Evolutionary conservation across 306 rosid genomes (phyloP).

Genomic region (Vigna angularis): DNA sequence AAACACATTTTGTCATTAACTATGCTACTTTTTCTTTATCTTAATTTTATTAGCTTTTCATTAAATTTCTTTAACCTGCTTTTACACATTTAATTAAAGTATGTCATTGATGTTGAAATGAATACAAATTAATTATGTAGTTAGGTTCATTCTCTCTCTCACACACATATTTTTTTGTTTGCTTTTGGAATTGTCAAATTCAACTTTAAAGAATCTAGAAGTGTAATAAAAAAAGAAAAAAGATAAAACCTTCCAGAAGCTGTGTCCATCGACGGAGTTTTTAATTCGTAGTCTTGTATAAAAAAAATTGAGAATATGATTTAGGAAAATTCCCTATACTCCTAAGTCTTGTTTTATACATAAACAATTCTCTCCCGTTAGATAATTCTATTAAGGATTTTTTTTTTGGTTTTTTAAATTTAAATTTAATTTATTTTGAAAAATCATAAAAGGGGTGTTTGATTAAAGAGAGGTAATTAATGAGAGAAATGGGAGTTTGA

Average conservation of each 20-base stretch:
- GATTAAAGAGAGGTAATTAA: not conserved
- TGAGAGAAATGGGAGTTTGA: not conserved
- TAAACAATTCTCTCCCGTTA: not conserved
- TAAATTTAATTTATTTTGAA: not conserved
- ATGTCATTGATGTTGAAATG: slow-evolving; percentile 12
- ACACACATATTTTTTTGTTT: not conserved
- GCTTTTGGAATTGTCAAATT: not conserved
- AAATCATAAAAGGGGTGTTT: not conserved
- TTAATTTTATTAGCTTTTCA: not conserved
- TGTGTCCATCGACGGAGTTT: slow-evolving; percentile 15
- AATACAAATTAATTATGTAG: not conserved
- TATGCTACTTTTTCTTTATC: not conserved
- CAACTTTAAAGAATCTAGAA: slow-evolving; percentile 34
- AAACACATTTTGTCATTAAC: not conserved
- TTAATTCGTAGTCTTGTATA: not conserved
- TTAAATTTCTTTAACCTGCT: not conserved
- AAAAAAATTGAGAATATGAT: slow-evolving; percentile 8
- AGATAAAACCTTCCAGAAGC: slow-evolving; percentile 7
- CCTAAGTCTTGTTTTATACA: not conserved
- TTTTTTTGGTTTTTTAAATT: too few species aligned
- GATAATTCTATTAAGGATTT: not conserved
- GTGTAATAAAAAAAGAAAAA: not conserved
- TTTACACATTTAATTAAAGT: not conserved
- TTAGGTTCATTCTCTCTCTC: not conserved
- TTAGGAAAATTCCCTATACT: not conserved